Evolutionary conservation across 768 basidiomycete genomes (phyloP), one percentile per base, ranked within the genome.

Genomic region (Amanita phalloides): DNA sequence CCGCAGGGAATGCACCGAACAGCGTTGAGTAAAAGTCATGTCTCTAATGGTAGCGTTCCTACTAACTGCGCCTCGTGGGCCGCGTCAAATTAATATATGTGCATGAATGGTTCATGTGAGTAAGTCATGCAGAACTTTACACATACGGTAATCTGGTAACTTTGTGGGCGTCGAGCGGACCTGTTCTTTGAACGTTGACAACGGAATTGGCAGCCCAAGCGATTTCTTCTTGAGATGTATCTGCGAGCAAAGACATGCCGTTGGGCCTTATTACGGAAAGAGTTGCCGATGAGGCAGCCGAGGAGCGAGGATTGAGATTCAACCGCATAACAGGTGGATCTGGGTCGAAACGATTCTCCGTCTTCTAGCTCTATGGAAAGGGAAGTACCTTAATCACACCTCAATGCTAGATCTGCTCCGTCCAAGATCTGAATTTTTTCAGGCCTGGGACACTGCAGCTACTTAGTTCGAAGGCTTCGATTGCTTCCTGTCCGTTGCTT

Each of bases 21-120:
- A 45, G 43, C 51, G 51, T 42, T 51, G 39, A 44, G 49, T 51
- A 51, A 20, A 51, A 44, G 49, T 39, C 41, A 51, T 51, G 26
- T 51, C 33, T 44, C 41, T 51, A 51, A 44, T 44, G 32, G 42
- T 51, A 44, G 49, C 33, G 32, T 44, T 51, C 43, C 32, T 32
- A 45, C 43, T 52, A 45, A 52, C 51, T 52, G 35, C 13, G 42
- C 43, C 43, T 45, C 51, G 35, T 52, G 51, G 42, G 35, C 33
- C 28, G n/a, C 30, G 25, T 52, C 33, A 45, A 51, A 38, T 20
- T 51, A 36, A 36, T 30, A 37, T 26, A 23, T 30, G 43, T 38
- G 43, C 32, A 36, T 52, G 20, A 36, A 14, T 52, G 21, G 21
- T 36, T 21, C 28, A 10, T 43, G 32, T 45, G 42, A 41, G 38